Percentiles rank a stretch among this genome's conserved stretches.
These are phyloP conservation scores for Fusarium euwallaceae DNA, from an alignment of 2,329 filamentous ascomycete genomes.

Conservation along the genomic window DNA sequence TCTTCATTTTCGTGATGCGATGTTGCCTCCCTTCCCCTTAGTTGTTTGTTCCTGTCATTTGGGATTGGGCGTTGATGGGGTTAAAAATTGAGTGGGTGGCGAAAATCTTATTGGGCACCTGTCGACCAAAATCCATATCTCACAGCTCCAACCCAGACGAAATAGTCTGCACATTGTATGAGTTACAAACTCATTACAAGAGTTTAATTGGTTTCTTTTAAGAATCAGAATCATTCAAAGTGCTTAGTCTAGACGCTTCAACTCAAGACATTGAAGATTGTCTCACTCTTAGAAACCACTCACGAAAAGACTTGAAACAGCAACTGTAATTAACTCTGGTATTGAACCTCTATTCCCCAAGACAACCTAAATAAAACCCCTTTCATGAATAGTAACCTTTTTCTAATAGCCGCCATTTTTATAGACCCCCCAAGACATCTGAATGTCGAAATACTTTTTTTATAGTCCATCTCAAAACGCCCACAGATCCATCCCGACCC, in stretches of 20 bases:
- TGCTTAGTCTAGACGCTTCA: too few relatives aligned
- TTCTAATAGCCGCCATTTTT: not conserved
- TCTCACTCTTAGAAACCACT: not conserved
- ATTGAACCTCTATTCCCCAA: slow-evolving; percentile 26
- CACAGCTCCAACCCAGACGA: slow-evolving; percentile 4
- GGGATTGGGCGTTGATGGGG: slow-evolving; percentile 12
- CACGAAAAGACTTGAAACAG: not conserved
- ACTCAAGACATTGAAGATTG: not conserved
- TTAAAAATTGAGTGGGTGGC: slow-evolving; percentile 43
- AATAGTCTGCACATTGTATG: not conserved
- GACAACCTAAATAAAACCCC: not conserved
- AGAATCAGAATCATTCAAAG: not conserved
- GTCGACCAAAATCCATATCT: slow-evolving; percentile 15
- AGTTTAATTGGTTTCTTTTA: not conserved
- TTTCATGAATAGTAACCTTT: slow-evolving; percentile 7
- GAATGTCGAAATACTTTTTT: slow-evolving; percentile 3
- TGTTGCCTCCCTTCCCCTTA: not conserved
- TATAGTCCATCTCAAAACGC: slow-evolving; percentile 22
- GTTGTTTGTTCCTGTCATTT: slow-evolving; percentile 20
- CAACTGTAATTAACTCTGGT: not conserved
- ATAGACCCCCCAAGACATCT: slow-evolving; percentile 4
- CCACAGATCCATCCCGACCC: not conserved
- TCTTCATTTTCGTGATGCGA: slow-evolving; percentile 47
- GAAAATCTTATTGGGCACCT: slow-evolving; percentile 44
- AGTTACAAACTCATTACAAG: not conserved